Percentiles rank a stretch among this genome's conserved stretches.
These are phyloP conservation scores for Trypanosoma congolense DNA, from an alignment of 208 protist species.

Conservation along the genomic window DNA sequence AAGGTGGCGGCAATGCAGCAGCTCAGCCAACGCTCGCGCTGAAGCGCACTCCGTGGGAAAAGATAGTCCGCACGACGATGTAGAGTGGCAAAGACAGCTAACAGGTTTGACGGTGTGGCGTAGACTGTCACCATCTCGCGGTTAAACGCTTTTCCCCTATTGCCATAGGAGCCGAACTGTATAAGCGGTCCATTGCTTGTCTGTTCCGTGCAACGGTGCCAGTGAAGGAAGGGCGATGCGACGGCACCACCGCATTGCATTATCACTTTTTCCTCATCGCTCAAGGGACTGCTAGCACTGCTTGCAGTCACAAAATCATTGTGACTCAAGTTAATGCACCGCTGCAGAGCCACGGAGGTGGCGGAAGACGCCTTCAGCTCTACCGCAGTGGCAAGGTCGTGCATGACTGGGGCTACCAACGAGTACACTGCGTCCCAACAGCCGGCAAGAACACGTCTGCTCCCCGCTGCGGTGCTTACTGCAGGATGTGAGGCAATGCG, in stretches of 20 bases:
- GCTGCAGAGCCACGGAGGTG: conserved; percentile 11
- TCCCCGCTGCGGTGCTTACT: conserved; percentile 31
- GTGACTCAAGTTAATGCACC: conserved; percentile 7
- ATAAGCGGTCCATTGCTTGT: conserved; percentile 21
- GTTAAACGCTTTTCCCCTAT: conserved; percentile 2
- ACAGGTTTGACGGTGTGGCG: conserved; percentile 17
- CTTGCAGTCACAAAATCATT: conserved; percentile 18
- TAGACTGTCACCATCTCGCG: conserved; percentile 2
- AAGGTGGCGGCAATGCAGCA: conserved; percentile 18
- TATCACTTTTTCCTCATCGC: conserved; percentile 2
- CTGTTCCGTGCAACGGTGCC: conserved; percentile 4
- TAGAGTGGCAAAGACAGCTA: conserved; percentile 18
- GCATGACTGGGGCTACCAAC: conserved; percentile 37
- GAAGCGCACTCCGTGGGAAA: conserved; percentile 14
- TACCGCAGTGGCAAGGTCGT: conserved; percentile 34
- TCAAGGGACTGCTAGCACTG: no score
- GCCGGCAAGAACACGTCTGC: conserved; percentile 25
- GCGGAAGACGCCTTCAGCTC: conserved; percentile 11
- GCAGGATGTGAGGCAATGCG: conserved; percentile 40
- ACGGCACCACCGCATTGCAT: conserved; percentile 3
- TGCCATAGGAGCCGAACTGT: conserved; percentile 11
- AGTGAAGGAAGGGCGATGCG: conserved; percentile 14
- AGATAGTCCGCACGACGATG: conserved; percentile 12
- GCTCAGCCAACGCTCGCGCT: conserved; percentile 30
- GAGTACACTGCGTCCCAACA: conserved; percentile 48